Evolutionary conservation across 345 rosid species (phyloP).

Genomic region (Brassica rapa): DNA sequence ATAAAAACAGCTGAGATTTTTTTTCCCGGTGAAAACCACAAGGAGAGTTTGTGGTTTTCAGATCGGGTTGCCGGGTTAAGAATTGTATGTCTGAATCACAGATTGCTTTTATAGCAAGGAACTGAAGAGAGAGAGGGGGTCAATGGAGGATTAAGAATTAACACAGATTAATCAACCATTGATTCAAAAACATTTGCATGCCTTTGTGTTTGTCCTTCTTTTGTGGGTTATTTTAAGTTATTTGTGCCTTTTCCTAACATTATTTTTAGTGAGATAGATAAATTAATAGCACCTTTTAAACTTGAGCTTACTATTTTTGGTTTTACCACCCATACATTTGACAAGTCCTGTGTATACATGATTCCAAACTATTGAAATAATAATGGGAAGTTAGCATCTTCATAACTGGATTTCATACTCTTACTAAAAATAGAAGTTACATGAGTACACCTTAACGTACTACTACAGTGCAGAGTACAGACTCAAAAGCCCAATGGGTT

Average conservation of each 20-base stretch:
- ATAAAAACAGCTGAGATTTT: background rate
- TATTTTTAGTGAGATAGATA: conserved; percentile 8
- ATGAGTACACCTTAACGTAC: background rate
- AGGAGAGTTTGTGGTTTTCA: conserved; percentile 6
- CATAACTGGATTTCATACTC: background rate
- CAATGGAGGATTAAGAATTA: conserved; percentile 18
- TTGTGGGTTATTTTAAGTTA: conserved; percentile 16
- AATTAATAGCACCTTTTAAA: background rate
- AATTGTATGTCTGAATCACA: background rate
- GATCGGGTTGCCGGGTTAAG: conserved; percentile 13
- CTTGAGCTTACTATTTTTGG: conserved; percentile 22
- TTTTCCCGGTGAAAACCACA: conserved; percentile 1
- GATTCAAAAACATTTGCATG: conserved; percentile 3
- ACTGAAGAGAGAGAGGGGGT: background rate
- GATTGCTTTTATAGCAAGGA: conserved; percentile 27
- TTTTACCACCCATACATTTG: background rate
- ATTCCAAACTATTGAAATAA: conserved; percentile 9
- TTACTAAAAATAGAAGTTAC: background rate
- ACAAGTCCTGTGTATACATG: background rate
- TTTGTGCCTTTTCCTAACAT: conserved; percentile 4
- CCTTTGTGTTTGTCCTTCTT: conserved; percentile 16
- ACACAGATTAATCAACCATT: conserved; percentile 18
- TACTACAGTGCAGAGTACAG: background rate
- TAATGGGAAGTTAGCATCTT: background rate
- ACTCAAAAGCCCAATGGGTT: conserved; percentile 15